Conservation (phyloP, 2,329 filamentous ascomycete species). For the Rhynchosporium graminicola region DNA sequence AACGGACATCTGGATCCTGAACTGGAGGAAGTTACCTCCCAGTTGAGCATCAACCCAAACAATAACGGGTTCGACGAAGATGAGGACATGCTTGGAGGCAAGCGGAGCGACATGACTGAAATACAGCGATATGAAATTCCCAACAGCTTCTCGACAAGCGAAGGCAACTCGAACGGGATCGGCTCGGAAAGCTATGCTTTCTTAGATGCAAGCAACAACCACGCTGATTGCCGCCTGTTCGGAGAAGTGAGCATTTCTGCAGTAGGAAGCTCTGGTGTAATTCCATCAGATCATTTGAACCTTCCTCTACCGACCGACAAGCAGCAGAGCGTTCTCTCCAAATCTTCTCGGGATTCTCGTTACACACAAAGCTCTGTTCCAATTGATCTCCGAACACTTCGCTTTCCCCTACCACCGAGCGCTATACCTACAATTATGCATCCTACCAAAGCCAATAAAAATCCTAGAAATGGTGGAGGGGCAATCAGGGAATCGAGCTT, state of each 20-base stretch:
- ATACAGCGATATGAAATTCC: conserved; percentile 35
- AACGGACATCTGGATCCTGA: conserved; percentile 26
- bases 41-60: conserved; percentile 35
- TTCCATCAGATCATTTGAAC: conserved; percentile 35
- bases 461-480: conserved; percentile 16
- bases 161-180: conserved; percentile 24
- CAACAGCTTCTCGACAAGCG: conserved; percentile 35
- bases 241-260: conserved; percentile 39
- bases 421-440: conserved; percentile 24
- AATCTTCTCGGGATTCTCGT: conserved; percentile 16
- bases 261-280: conserved; percentile 38
- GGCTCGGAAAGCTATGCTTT: conserved; percentile 26
- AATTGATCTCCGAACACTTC: conserved; percentile 2
- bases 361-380: conserved; percentile 19
- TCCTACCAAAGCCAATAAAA: conserved; percentile 21
- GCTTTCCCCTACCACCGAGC: conserved; percentile 1
- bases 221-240: conserved; percentile 35
- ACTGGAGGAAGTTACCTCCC: conserved; percentile 37
- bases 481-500: conserved; percentile 36
- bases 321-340: conserved; percentile 7
- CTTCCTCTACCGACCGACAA: conserved; percentile 31
- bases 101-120: conserved; percentile 31
- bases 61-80: conserved; percentile 26
- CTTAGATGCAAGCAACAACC: conserved; percentile 17
- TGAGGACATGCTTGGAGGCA: conserved; percentile 27